Conservation (phyloP, 1,284 basidiomycete species). For the Xerocomus amazonicus region DNA sequence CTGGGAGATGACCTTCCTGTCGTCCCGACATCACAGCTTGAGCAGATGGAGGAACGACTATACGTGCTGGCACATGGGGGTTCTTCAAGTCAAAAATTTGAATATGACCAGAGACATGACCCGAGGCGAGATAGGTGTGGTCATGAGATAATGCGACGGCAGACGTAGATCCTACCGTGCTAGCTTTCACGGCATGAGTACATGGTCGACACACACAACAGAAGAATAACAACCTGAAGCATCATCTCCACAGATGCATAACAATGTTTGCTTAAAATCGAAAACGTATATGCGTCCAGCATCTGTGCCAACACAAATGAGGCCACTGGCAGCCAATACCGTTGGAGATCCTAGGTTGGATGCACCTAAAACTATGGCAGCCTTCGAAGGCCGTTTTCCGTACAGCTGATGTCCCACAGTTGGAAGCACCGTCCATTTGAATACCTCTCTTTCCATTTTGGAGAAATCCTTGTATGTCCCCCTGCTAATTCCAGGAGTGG, state of each 20-base stretch:
- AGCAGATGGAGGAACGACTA: conserved; percentile 69
- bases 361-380: conserved; percentile 57
- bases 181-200: conserved; percentile 42
- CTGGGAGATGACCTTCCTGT: conserved; percentile 88
- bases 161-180: conserved; percentile 76
- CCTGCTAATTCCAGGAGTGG: conserved; percentile 44
- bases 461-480: conserved; percentile 23
- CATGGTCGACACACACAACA: conserved; percentile 4
- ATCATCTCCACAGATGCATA: conserved; percentile 73
- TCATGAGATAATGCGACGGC: conserved; percentile 91
- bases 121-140: conserved; percentile 89
- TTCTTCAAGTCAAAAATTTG: conserved; percentile 80
- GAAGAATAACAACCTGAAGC: conserved; percentile 49
- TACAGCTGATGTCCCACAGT: conserved; percentile 55
- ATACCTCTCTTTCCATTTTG: conserved; percentile 52
- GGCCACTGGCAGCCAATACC: conserved; percentile 80
- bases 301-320: conserved; percentile 88
- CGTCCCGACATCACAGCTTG: conserved; percentile 72
- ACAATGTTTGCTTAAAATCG: conserved; percentile 86
- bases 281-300: conserved; percentile 80
- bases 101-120: conserved; percentile 83
- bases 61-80: conserved; percentile 64
- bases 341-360: conserved; percentile 65
- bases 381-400: conserved; percentile 51
- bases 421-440: conserved; percentile 77